These are phyloP conservation scores for Notholithocarpus densiflorus DNA, from an alignment of 306 rosid genomes.

Conservation along the genomic window DNA sequence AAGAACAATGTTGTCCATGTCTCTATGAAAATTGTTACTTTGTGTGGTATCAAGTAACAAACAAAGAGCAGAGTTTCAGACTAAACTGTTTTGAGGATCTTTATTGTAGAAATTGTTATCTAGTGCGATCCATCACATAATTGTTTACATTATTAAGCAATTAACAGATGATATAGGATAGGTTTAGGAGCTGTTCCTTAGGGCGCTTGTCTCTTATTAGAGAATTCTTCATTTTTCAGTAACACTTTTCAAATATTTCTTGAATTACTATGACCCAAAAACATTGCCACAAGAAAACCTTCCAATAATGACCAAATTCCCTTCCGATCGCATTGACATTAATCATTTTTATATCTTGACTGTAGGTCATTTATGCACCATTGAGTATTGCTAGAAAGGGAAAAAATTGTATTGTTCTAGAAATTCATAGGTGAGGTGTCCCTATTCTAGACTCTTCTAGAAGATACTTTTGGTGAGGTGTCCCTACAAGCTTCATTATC, in stretches of 20 bases:
- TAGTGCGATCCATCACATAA: background rate
- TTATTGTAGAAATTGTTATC: background rate
- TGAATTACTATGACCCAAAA: background rate
- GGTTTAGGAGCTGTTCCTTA: background rate
- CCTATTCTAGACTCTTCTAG: too few relatives aligned
- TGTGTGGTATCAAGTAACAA: background rate
- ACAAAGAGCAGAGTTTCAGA: background rate
- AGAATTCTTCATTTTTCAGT: background rate
- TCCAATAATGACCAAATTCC: too few relatives aligned
- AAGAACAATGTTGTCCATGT: background rate
- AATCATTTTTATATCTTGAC: background rate
- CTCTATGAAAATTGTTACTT: background rate
- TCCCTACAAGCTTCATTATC: too few relatives aligned
- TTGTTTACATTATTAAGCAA: background rate
- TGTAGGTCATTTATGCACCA: background rate
- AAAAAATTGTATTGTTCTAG: too few relatives aligned
- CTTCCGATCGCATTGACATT: background rate
- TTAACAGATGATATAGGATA: background rate
- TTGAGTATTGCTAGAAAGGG: background rate
- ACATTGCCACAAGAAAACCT: background rate
- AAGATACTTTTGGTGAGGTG: too few relatives aligned
- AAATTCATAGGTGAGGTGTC: too few relatives aligned
- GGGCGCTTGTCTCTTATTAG: background rate
- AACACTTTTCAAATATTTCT: background rate
- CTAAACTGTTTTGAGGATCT: background rate